phyloP scores from a whole-genome alignment of 768 basidiomycete genomes.

The Suillus subaureus region DNA sequence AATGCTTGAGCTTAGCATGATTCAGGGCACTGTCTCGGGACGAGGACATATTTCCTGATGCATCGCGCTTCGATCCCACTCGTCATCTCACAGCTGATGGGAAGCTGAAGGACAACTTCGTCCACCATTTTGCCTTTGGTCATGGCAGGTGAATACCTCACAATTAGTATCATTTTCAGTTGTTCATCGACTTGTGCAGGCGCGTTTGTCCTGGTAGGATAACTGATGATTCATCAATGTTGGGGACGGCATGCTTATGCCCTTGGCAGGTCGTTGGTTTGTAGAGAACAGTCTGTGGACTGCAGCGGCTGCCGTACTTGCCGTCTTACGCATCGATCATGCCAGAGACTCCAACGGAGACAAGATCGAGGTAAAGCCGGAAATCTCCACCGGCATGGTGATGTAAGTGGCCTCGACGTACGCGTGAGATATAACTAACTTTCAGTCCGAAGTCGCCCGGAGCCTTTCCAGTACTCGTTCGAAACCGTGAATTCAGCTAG shows the following conservation, averaged over 20 bases:
- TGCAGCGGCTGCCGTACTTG: not conserved
- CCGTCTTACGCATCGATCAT: not conserved
- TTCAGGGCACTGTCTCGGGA: constrained; percentile 1
- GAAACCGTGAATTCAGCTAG: not conserved
- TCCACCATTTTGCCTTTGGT: constrained; percentile 4
- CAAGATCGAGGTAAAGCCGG: constrained; percentile 1
- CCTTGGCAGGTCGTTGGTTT: constrained; percentile 1
- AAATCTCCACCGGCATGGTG: not conserved
- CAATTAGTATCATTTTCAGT: not conserved
- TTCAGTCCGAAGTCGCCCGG: not conserved
- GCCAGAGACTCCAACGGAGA: constrained; percentile 4
- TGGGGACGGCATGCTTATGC: not conserved
- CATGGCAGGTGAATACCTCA: not conserved
- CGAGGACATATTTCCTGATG: not conserved
- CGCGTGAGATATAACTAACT: not conserved
- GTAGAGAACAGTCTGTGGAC: constrained; percentile 5
- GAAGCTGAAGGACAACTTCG: not conserved
- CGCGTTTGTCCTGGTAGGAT: constrained; percentile 1
- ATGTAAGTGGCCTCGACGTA: not conserved
- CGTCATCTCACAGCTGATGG: constrained; percentile 4
- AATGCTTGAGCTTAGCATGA: not conserved
- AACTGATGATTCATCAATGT: not conserved
- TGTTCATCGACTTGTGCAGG: not conserved
- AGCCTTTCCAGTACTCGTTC: not conserved
- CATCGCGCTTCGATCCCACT: constrained; percentile 10